Base-by-base conservation (phyloP, 208 protist genomes). In the Crithidia mellificae region DNA sequence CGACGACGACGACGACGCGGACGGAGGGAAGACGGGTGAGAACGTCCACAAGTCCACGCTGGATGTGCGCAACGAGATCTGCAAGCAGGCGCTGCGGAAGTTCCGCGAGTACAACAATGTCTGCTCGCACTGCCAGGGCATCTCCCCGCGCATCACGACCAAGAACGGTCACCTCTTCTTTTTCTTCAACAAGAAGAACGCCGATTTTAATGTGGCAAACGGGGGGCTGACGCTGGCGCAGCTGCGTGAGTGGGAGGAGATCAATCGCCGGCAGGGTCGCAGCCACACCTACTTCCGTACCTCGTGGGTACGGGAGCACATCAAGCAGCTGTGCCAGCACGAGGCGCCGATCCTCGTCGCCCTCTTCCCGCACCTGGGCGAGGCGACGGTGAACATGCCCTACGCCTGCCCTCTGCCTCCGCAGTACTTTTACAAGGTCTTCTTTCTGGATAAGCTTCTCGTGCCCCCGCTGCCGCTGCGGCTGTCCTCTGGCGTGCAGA, bases 91-190 rank as follows among this genome's bases (percentile, higher is more conserved):
- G 41, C 64, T 94, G 38, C 50, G 66, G 17, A 80, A 88, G 52
- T 75, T 94, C 19, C 80, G 75, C 32, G 83, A 91, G 74, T 85
- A 68, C 57, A 57, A 29, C 25, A 78, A 77, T 30, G 80, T 84
- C 7, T 96, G 91, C 70, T 67, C 83, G 27, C 88, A 93, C 81
- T 96, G 91, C 71, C 70, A 78, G 27, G 76, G 62, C 49, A 81
- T 90, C 43, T 94, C 88, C 6, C 91, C 91, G 2, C 73, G 79
- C 68, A 84, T 93, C 63, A 87, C 79, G 8, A 86, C 78, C 15
- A 85, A 91, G 59, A 81, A 88, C 70, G 83, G 84, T 6, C 88
- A 94, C 32, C 81, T 96, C 58, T 96, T 92, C 76, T 94, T 94
- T 72, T 88, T 74, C 59, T 93, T 92, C 68, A 90, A 72, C 43